Percentiles rank a stretch among this genome's conserved stretches.
Evolutionary conservation across 2,329 filamentous ascomycete genomes (phyloP).

Genomic region (Cordyceps tenuipes): DNA sequence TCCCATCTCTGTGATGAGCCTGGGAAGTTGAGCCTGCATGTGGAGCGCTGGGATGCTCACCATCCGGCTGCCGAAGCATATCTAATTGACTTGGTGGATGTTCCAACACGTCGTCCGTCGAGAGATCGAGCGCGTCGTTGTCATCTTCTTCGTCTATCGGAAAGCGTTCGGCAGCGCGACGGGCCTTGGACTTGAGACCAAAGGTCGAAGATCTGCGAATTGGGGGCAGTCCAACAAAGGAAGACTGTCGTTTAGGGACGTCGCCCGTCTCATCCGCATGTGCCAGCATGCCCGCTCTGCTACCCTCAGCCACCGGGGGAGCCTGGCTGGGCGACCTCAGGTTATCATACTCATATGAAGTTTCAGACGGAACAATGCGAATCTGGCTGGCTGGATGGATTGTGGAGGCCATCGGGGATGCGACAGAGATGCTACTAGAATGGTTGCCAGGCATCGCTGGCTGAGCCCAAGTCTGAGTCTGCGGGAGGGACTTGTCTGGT

Average conservation of each 20-base stretch:
- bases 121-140: neutral
- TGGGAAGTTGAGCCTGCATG: neutral
- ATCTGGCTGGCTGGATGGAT: conserved; percentile 12
- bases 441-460: neutral
- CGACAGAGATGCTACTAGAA: neutral
- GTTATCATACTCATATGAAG: neutral
- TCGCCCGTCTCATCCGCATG: conserved; percentile 16
- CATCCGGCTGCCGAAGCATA: neutral
- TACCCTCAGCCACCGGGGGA: conserved; percentile 2
- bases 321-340: neutral
- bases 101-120: neutral
- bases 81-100: neutral
- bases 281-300: conserved; percentile 11
- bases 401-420: conserved; percentile 6
- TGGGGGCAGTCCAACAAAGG: conserved; percentile 50
- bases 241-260: conserved; percentile 35
- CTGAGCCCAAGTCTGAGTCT: neutral
- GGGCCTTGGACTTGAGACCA: conserved; percentile 30
- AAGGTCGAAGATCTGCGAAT: conserved; percentile 52
- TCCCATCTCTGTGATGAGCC: neutral
- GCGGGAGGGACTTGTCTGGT: neutral
- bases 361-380: conserved; percentile 18
- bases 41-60: neutral
- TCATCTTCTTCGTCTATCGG: conserved; percentile 25
- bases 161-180: conserved; percentile 26